A percentile compares a stretch with the other conserved stretches of the same genome.
phyloP scores from a whole-genome alignment of 2,329 filamentous ascomycete genomes.

The Nothomitra cinnamomea region DNA sequence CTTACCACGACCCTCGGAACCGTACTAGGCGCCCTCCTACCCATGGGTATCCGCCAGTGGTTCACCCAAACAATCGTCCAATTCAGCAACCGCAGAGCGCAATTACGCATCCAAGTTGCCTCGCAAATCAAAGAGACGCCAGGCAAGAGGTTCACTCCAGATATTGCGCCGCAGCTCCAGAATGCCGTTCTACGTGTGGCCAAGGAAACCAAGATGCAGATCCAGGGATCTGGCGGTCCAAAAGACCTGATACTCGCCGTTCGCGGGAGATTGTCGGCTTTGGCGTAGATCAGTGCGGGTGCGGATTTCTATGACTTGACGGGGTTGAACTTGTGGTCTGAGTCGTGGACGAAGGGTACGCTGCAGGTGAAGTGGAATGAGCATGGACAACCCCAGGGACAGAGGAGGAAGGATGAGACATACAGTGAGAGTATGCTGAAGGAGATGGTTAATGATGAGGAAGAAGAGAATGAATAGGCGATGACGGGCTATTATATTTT shows the following conservation, averaged over 20 bases:
- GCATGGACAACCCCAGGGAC: neutral
- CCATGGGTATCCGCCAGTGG: neutral
- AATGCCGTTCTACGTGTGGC: neutral
- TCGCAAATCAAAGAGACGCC: neutral
- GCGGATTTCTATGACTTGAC: neutral
- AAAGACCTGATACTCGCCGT: neutral
- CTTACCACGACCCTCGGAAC: neutral
- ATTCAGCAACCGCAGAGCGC: neutral
- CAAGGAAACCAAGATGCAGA: neutral
- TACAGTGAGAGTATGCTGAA: neutral
- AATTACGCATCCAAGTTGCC: neutral
- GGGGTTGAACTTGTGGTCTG: neutral
- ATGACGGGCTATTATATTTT: too few relatives aligned
- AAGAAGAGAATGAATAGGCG: too few relatives aligned
- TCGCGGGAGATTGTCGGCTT: neutral
- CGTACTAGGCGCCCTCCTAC: neutral
- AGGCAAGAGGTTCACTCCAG: neutral
- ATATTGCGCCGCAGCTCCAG: neutral
- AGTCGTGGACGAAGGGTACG: neutral
- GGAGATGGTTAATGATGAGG: neutral
- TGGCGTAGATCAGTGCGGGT: neutral
- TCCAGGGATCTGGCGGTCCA: neutral
- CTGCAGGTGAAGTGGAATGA: neutral
- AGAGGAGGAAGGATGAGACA: neutral
- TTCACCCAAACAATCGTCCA: neutral